These are phyloP conservation scores for Flaveria sonorensis DNA, from an alignment of 129 eudicot genomes.

Conservation along the genomic window DNA sequence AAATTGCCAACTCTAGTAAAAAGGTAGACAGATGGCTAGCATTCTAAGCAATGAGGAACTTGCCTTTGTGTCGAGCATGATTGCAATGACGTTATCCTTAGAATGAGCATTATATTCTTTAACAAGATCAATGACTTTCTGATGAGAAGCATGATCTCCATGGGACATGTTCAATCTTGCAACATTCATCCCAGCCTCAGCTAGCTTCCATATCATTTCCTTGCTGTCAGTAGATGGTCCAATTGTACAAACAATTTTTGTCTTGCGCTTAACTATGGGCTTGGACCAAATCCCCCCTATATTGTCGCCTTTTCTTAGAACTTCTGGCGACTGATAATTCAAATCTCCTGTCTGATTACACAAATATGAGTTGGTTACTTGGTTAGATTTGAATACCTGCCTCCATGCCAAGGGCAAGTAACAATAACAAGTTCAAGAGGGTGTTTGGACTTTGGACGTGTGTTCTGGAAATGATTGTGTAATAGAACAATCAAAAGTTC, in stretches of 20 bases:
- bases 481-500: too few species aligned
- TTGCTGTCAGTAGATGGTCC: constrained; percentile 96
- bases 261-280: constrained; percentile 89
- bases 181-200: constrained; percentile 98
- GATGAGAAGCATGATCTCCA: constrained; percentile 98
- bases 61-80: constrained; percentile 99
- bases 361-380: neutral
- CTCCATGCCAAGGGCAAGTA: neutral
- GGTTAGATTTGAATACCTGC: neutral
- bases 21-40: constrained; percentile 1
- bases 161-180: constrained; percentile 97
- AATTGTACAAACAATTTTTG: constrained; percentile 93
- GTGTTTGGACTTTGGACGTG: neutral
- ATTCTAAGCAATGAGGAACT: constrained; percentile 19
- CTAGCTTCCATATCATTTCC: constrained; percentile 99
- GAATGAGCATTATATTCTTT: constrained; percentile 89
- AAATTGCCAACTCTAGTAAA: neutral
- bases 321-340: constrained; percentile 43
- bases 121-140: constrained; percentile 91
- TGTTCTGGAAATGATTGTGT: too few species aligned
- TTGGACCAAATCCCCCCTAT: constrained; percentile 69
- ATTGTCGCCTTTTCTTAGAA: constrained; percentile 47
- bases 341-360: constrained; percentile 51
- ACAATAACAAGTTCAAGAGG: neutral
- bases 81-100: constrained; percentile 92